A percentile compares a stretch with the other conserved stretches of the same genome.
Evolutionary conservation across 768 basidiomycete species (phyloP).

Genomic region (Psilocybe sp.): DNA sequence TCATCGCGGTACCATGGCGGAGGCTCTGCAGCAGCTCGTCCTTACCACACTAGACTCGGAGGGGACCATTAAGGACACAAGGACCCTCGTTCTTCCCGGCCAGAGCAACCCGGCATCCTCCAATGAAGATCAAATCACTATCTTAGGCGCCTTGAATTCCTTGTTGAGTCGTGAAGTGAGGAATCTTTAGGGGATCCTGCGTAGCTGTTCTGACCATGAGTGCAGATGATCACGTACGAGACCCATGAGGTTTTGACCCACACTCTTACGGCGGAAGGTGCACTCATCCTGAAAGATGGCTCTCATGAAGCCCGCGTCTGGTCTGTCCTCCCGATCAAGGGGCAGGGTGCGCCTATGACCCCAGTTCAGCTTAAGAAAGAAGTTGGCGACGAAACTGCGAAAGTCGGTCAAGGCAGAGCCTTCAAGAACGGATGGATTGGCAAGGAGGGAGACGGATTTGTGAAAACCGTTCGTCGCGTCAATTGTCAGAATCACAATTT

Average conservation of each 20-base stretch:
- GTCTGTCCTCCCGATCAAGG: constrained; percentile 73
- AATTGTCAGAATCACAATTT: constrained; percentile 4
- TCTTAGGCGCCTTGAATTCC: constrained; percentile 92
- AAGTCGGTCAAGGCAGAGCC: constrained; percentile 91
- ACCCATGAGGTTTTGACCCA: constrained; percentile 75
- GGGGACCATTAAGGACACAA: constrained; percentile 62
- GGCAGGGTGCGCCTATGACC: constrained; percentile 63
- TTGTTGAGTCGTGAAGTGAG: constrained; percentile 80
- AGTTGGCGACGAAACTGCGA: constrained; percentile 86
- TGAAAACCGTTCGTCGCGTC: constrained; percentile 67
- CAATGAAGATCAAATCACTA: constrained; percentile 76
- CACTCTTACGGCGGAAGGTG: constrained; percentile 79
- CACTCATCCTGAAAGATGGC: constrained; percentile 72
- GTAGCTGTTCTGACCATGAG: not conserved
- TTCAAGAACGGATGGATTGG: constrained; percentile 98
- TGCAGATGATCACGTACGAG: constrained; percentile 80
- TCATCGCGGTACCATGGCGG: constrained; percentile 52
- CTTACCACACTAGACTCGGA: constrained; percentile 66
- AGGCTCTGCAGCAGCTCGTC: constrained; percentile 75
- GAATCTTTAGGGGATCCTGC: constrained; percentile 9
- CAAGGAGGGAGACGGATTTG: constrained; percentile 85
- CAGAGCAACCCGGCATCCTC: constrained; percentile 52
- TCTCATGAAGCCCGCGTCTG: constrained; percentile 97
- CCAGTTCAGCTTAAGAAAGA: constrained; percentile 65
- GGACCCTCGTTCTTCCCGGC: constrained; percentile 65